These are phyloP conservation scores for Mimosa pudica DNA, from an alignment of 306 rosid genomes.

Conservation along the genomic window DNA sequence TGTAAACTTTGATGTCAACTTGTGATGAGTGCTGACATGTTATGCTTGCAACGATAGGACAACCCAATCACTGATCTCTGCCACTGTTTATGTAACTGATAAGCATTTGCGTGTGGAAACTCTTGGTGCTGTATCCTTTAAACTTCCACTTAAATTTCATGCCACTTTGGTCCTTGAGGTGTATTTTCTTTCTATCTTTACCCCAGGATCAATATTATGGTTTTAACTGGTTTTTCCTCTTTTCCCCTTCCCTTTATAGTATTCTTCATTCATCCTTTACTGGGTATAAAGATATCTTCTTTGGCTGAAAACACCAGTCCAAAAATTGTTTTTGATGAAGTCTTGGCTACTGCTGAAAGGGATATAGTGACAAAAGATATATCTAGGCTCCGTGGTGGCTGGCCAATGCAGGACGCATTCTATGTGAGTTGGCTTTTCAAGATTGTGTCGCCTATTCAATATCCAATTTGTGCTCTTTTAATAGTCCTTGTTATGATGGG, in stretches of 20 bases:
- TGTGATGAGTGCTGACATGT: constrained; percentile 40
- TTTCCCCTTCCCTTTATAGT: constrained; percentile 1
- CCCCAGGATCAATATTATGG: constrained; percentile 5
- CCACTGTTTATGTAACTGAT: constrained; percentile 71
- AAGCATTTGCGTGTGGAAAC: constrained; percentile 87
- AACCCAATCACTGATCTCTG: constrained; percentile 84
- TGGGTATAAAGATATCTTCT: constrained; percentile 71
- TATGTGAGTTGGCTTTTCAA: constrained; percentile 55
- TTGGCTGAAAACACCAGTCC: constrained; percentile 89
- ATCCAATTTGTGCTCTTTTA: constrained; percentile 16
- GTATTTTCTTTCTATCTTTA: constrained; percentile 18
- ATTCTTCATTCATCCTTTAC: constrained; percentile 53
- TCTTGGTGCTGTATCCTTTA: constrained; percentile 96
- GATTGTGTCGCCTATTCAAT: constrained; percentile 6
- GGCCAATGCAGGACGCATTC: constrained; percentile 99
- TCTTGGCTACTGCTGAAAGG: constrained; percentile 86
- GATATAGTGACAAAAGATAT: constrained; percentile 88
- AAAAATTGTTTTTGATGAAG: constrained; percentile 86
- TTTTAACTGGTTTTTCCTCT: not conserved
- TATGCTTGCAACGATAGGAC: constrained; percentile 63
- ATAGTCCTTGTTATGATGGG: not conserved
- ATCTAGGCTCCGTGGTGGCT: constrained; percentile 95
- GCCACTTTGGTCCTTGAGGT: constrained; percentile 9
- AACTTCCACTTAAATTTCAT: not conserved
- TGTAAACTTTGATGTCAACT: constrained; percentile 27